Conservation (phyloP, 2,329 filamentous ascomycete genomes). For the Hypoxylon sp. region DNA sequence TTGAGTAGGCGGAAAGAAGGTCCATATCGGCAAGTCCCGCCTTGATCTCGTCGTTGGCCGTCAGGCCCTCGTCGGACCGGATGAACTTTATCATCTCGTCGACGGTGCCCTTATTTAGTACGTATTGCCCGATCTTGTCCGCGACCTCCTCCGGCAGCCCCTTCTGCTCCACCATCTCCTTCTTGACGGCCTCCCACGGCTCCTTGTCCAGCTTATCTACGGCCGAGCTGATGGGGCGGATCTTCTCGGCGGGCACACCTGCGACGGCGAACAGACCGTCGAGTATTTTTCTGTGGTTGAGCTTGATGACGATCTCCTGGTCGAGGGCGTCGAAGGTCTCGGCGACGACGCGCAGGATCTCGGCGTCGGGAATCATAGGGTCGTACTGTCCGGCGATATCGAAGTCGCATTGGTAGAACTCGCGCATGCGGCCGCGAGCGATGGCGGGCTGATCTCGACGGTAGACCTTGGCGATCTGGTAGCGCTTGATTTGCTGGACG, state of each 20-base stretch:
- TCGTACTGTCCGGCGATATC: conserved; percentile 92
- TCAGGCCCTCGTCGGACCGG: conserved; percentile 73
- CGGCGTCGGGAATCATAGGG: conserved; percentile 90
- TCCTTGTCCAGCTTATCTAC: conserved; percentile 97
- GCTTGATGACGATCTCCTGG: conserved; percentile 87
- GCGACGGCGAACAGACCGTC: conserved; percentile 93
- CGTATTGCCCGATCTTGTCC: conserved; percentile 88
- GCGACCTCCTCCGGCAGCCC: conserved; percentile 80
- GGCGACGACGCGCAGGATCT: conserved; percentile 84
- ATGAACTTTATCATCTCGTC: conserved; percentile 79
- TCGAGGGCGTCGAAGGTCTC: conserved; percentile 87
- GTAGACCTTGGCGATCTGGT: conserved; percentile 95
- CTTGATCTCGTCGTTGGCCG: conserved; percentile 79
- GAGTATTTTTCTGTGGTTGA: conserved; percentile 94
- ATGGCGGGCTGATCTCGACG: conserved; percentile 83
- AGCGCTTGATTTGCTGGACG: conserved; percentile 88
- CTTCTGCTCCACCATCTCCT: conserved; percentile 95
- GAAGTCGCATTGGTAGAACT: conserved; percentile 98
- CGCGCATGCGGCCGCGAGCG: conserved; percentile 91
- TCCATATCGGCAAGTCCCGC: conserved; percentile 84
- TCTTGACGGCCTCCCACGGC: conserved; percentile 88
- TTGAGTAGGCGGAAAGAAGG: conserved; percentile 83
- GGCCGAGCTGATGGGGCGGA: conserved; percentile 88
- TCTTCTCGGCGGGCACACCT: conserved; percentile 87
- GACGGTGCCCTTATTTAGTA: conserved; percentile 76